Base-by-base conservation (phyloP, 345 rosid species). In the Conringia planisiliqua region DNA sequence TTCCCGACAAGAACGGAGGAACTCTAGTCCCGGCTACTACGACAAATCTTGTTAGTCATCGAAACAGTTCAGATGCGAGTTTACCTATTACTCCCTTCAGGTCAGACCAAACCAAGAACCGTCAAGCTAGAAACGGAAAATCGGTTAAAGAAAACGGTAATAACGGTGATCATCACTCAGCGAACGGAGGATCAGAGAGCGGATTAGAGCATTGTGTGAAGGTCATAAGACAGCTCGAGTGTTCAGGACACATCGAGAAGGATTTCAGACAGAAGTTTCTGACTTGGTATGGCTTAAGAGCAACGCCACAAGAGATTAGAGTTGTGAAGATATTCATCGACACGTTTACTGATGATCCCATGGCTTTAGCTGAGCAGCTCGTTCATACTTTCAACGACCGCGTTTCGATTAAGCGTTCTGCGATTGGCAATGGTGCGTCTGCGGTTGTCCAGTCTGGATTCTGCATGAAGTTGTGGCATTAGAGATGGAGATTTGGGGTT, bases 401-500 rank as follows among this genome's bases (percentile, higher is more conserved):
- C 65, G 77, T 95, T 62, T 87, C 92, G 6, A 80, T 81, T 77
- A 86, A 85, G 73, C 82, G 73, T 74, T 75, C 87, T n/a, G 55
- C 74, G 52, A 12, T 33, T 60, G 81, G 70, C 10, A 42, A 44
- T 9, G 66, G 75, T 46, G 80, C 73, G 69, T 73, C 88, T 17
- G 88, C 98, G 1, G 85, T 79, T 12, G 96, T 89, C 66, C 89
- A 96, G 0, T 77, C 91, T 76, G 99, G 98, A 16, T 86, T 95
- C 83, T 95, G 98, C 83, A 89, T 90, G 98, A 95, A 90, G 86
- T 89, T 95, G 38, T 92, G 96, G 96, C 99, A 95, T 81, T 91
- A 72, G 68, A 56, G 43, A 44, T 42, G 48, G 51, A 17, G 27
- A 59, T 30, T 62, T 67, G 42, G 52, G 70, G 27, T 29, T 48